Base-by-base conservation (phyloP, 208 protist genomes). In the Acanthamoeba castellanii region DNA sequence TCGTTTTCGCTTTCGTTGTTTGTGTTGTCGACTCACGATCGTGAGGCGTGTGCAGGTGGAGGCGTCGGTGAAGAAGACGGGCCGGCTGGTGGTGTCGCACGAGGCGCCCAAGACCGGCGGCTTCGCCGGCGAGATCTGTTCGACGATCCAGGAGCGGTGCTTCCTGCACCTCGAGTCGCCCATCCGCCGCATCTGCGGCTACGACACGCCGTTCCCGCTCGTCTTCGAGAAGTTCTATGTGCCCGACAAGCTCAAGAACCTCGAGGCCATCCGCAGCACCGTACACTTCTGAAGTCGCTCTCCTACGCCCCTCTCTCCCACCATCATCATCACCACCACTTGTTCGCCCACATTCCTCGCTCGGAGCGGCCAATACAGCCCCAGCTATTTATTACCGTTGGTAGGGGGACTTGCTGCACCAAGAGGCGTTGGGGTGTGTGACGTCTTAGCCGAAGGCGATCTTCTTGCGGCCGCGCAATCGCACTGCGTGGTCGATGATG, bases 181-280 rank as follows among this genome's bases (percentile, higher is more conserved):
- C 59, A 98, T 99, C n/a, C 97, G 96, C 94, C 98, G 99, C 55
- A 98, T 99, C n/a, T 99, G 98, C 96, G 99, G 99, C 59, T 98
- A 98, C 45, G 99, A 99, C 97, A 99, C 98, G 13, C 99, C 99
- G 20, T 99, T 99, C 96, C 99, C 99, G 70, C 96, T 99, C n/a
- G 96, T 99, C 72, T 99, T 99, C 95, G 99, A 99, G 96, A 96
- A 97, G 70, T 97, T 99, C 59, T 99, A 99, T 95, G 91, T 99
- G 27, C 99, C 99, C 11, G 99, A 99, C 94, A 98, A 98, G 94
- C 72, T 98, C 57, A 99, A 99, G 95, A 94, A 98, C 45, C 98
- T 97, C 50, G 98, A 98, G 90, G 97, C 97, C 14, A 98, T 98
- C 91, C 98, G 97, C 64, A 96, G 96, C 42, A 50, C 42, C n/a